These are phyloP conservation scores for Pichia sp. DNA, from an alignment of 1,139 yeast species.

Conservation along the genomic window DNA sequence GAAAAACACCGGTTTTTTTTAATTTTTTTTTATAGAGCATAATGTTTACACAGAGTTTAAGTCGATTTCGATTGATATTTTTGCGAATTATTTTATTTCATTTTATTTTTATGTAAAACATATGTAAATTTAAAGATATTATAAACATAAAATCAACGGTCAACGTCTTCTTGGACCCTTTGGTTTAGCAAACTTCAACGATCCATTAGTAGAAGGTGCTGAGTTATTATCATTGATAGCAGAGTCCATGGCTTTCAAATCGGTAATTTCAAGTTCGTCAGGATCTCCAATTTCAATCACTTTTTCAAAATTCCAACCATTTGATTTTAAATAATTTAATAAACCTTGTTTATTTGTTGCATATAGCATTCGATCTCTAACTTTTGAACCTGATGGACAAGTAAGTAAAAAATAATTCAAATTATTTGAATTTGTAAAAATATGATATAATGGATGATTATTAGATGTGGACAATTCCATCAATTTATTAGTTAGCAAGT, in stretches of 20 bases:
- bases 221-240: background rate
- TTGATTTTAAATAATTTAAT: slow-evolving; percentile 41
- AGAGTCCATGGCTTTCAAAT: slow-evolving; percentile 15
- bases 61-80: background rate
- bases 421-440: slow-evolving; percentile 37
- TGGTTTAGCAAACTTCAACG: slow-evolving; percentile 26
- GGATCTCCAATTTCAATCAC: slow-evolving; percentile 64
- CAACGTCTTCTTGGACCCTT: slow-evolving; percentile 31
- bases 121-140: background rate
- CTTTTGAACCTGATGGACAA: slow-evolving; percentile 87
- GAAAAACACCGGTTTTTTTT: background rate
- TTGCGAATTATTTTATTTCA: background rate
- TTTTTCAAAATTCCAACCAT: slow-evolving; percentile 34
- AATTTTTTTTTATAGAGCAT: background rate
- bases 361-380: slow-evolving; percentile 86
- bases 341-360: slow-evolving; percentile 78
- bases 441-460: slow-evolving; percentile 44
- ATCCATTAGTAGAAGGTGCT: background rate
- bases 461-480: background rate
- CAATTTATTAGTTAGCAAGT: slow-evolving; percentile 11
- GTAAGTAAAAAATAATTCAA: slow-evolving; percentile 61
- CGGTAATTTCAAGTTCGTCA: slow-evolving; percentile 48
- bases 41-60: background rate
- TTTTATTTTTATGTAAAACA: background rate
- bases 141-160: background rate